Base-by-base conservation (phyloP, 139 green algal genomes). In the Coccomyxa sp. region DNA sequence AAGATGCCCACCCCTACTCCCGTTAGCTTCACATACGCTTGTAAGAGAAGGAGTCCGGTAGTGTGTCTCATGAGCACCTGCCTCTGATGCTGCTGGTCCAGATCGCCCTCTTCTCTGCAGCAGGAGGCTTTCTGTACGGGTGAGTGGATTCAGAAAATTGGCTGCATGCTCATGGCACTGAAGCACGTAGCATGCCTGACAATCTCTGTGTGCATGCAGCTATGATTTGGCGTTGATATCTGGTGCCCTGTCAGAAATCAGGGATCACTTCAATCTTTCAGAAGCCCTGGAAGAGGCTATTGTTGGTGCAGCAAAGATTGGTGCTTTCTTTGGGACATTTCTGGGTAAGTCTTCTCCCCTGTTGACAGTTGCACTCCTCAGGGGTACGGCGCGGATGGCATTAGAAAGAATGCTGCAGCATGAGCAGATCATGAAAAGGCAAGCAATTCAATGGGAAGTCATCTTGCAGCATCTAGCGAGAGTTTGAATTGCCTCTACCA, bases 81-180 rank as follows among this genome's bases (percentile, higher is more conserved):
- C 24, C 18, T 37, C 14, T 39, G 3, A 72, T 5, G 31, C 14
- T 39, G 31, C 31, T 68, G 78, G 27, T 84, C 12, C 73, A 83
- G 0, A 86, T 94, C 0, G 86, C 86, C 3, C 38, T 75, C 0
- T 92, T 96, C 81, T 86, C 90, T 0, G 87, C 81, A 0, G 70
- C 96, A 9, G 88, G 88, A 3, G 91, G 91, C 39, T 95, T 95
- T 70, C 80, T 97, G 7, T 96, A 94, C 55, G 93, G 92, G 76
- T 96, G 74, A 39, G 90, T 78, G 12, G 35, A 74, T 78, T n/a
- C 8, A 58, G 8, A 29, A 34, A 10, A 1, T n/a, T 37, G 24
- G 39, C 12, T 38, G 9, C 16, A 29, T 37, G 68, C 36, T 12
- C 39, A 18, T 37, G 38, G 36, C 8, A 31, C 3, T 77, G 9